Evolutionary conservation across 1,139 yeast species (phyloP).

Genomic region (Scheffersomyces titani): DNA sequence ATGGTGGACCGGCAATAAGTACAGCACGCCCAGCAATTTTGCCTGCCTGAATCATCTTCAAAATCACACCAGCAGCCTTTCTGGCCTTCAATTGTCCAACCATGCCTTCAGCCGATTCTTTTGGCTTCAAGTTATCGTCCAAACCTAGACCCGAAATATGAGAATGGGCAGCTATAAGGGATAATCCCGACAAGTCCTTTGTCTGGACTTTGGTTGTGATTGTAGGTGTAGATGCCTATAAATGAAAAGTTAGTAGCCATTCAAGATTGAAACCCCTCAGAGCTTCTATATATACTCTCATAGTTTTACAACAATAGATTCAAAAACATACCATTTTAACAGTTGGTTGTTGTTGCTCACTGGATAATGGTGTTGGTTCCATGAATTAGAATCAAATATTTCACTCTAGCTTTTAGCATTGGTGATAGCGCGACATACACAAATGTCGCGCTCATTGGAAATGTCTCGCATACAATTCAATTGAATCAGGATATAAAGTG

Average conservation of each 20-base stretch:
- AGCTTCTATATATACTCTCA: neutral
- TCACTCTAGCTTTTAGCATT: neutral
- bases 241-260: neutral
- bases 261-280: neutral
- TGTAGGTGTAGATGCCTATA: conserved; percentile 15
- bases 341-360: neutral
- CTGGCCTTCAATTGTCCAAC: conserved; percentile 96
- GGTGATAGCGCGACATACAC: neutral
- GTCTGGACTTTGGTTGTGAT: conserved; percentile 38
- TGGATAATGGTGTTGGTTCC: neutral
- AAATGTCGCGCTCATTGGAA: neutral
- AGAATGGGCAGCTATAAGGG: conserved; percentile 92
- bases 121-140: conserved; percentile 85
- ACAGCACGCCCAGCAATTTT: conserved; percentile 97
- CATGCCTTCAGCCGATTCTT: conserved; percentile 86
- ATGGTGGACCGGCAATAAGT: conserved; percentile 95
- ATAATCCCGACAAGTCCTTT: conserved; percentile 53
- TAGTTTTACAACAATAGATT: neutral
- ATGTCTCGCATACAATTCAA: neutral
- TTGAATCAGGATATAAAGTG: neutral
- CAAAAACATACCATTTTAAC: conserved; percentile 3
- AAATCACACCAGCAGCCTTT: conserved; percentile 90
- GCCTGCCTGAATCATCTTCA: conserved; percentile 92
- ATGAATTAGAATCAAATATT: neutral
- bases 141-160: conserved; percentile 95